phyloP scores from a whole-genome alignment of 1,284 basidiomycete genomes.

The Ustilago trichophora region DNA sequence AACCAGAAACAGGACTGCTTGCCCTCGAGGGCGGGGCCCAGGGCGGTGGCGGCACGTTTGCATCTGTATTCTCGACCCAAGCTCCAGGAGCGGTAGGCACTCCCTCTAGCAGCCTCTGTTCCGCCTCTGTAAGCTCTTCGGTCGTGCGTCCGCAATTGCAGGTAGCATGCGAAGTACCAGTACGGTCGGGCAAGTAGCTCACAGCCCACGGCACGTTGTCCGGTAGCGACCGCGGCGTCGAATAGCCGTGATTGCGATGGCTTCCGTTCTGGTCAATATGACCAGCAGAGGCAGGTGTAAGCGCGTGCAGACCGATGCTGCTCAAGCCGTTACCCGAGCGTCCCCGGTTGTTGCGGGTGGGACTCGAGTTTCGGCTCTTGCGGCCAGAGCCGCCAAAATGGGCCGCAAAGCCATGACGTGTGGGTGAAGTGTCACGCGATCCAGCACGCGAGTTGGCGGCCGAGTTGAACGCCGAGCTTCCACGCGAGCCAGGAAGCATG shows the following conservation, averaged over 20 bases:
- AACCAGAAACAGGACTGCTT: conserved; percentile 46
- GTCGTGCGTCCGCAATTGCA: conserved; percentile 63
- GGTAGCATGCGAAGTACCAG: conserved; percentile 56
- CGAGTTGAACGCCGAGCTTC: conserved; percentile 44
- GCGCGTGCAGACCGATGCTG: conserved; percentile 42
- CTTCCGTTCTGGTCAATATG: conserved; percentile 47
- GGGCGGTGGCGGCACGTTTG: conserved; percentile 47
- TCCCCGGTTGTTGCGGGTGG: conserved; percentile 34
- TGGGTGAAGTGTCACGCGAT: conserved; percentile 53
- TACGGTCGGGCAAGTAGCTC: conserved; percentile 56
- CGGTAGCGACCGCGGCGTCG: conserved; percentile 55
- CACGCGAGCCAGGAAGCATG: conserved; percentile 46
- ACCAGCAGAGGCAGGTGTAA: conserved; percentile 45
- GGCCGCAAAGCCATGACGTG: conserved; percentile 45
- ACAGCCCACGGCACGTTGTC: conserved; percentile 61
- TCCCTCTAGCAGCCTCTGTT: conserved; percentile 59
- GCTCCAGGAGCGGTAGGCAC: conserved; percentile 62
- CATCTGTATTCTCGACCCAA: conserved; percentile 49
- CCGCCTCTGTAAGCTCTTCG: conserved; percentile 58
- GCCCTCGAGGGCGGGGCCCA: conserved; percentile 61
- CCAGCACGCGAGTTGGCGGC: conserved; percentile 36
- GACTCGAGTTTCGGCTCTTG: conserved; percentile 50
- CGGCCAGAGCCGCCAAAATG: conserved; percentile 37
- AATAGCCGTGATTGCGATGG: conserved; percentile 34
- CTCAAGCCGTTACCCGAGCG: conserved; percentile 30